Base-by-base conservation (phyloP, 805 yeast genomes). In the Brettanomyces anomalus region DNA sequence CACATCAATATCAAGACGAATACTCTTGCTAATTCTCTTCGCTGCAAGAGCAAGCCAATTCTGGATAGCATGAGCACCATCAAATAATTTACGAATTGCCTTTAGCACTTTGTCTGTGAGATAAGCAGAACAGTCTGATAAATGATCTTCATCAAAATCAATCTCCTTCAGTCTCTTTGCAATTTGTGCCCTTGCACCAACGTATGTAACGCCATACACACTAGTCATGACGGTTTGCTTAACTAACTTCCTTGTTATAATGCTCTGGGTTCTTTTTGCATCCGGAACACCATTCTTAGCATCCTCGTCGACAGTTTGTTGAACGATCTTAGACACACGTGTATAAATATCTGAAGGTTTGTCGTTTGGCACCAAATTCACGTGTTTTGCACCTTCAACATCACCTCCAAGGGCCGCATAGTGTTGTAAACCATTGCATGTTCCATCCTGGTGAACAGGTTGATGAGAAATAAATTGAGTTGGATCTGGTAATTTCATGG, bases 181-280 rank as follows among this genome's bases (percentile, higher is more conserved):
- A 55, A 90, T 87, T 64, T 90, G 98, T 3, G 80, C 81, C 15
- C 86, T 77, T 0, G 97, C 98, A 15, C 98, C 98, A 48, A 86
- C 75, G 57, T 76, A 87, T 0, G 98, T 90, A 11, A 90, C 98
- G 54, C 98, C 98, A 58, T 90, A 90, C 32, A 90, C 98, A 55
- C 88, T 89, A 0, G 98, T 90, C 98, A 90, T 90, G 20, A 90
- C 97, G 0, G 98, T 87, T 60, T 90, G 98, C 58, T 90, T 90
- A 32, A 93, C 96, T 37, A 93, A 81, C 58, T 90, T 90, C 53
- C 98, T 75, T 16, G 81, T 74, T 44, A 90, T 75, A 46, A 78
- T 73, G 41, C 80, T 84, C 44, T 72, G 67, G 34, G 84, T 63
- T 30, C 66, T 59, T n/a, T 56, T 38, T 1, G 89, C 90, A 43